phyloP scores from a whole-genome alignment of 1,284 basidiomycete genomes.

The Trametes hirsuta region DNA sequence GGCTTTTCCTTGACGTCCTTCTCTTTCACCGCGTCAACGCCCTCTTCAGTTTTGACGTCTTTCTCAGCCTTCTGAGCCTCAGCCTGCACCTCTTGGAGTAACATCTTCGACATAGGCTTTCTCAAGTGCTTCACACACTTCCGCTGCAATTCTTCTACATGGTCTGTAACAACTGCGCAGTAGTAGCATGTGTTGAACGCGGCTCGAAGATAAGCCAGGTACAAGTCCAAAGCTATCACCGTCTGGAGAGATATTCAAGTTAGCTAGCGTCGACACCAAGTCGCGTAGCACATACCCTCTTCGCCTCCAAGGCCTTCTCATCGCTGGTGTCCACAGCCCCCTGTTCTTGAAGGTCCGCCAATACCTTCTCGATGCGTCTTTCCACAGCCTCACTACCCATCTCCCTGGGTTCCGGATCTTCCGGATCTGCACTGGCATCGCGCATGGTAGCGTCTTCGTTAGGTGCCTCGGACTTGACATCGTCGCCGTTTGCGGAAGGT shows the following conservation, averaged over 20 bases:
- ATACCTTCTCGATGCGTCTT: slow-evolving; percentile 72
- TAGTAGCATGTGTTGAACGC: slow-evolving; percentile 95
- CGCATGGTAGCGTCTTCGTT: slow-evolving; percentile 49
- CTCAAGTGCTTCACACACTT: slow-evolving; percentile 92
- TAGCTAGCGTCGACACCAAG: slow-evolving; percentile 7
- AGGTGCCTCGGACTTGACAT: slow-evolving; percentile 21
- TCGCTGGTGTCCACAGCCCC: slow-evolving; percentile 59
- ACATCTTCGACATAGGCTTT: slow-evolving; percentile 63
- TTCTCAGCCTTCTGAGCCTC: slow-evolving; percentile 47
- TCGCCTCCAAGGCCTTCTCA: slow-evolving; percentile 63
- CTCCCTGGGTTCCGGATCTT: slow-evolving; percentile 59
- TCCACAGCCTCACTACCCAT: slow-evolving; percentile 72
- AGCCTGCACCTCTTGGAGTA: slow-evolving; percentile 58
- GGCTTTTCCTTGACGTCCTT: slow-evolving; percentile 44
- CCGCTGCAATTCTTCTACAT: slow-evolving; percentile 90
- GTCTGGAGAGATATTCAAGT: slow-evolving; percentile 44
- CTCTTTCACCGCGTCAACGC: slow-evolving; percentile 39
- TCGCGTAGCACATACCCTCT: slow-evolving; percentile 56
- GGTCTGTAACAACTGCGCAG: slow-evolving; percentile 89
- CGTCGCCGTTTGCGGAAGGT: slow-evolving; percentile 19
- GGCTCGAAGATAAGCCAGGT: slow-evolving; percentile 81
- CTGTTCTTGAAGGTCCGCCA: slow-evolving; percentile 68
- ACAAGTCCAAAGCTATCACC: slow-evolving; percentile 80
- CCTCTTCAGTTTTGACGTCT: slow-evolving; percentile 45
- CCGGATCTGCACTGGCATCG: slow-evolving; percentile 47